phyloP scores from a whole-genome alignment of 495 filamentous ascomycete genomes.

The Cudoniella acicularis region DNA sequence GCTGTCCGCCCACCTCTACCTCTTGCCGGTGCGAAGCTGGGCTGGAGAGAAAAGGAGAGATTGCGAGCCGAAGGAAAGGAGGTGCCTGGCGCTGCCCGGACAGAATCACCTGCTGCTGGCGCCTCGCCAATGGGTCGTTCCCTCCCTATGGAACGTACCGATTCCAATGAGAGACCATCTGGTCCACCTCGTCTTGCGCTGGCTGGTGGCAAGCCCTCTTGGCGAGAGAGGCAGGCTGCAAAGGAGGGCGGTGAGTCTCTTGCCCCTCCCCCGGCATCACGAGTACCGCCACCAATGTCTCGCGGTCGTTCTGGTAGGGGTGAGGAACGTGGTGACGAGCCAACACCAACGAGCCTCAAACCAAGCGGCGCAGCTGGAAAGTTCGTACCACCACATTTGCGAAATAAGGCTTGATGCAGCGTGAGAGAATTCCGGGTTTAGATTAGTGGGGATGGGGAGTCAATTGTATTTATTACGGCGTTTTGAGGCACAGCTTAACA shows the following conservation, averaged over 20 bases:
- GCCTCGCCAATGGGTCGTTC: constrained; percentile 16
- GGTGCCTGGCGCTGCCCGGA: constrained; percentile 13
- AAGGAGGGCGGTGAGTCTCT: constrained; percentile 34
- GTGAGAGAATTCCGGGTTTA: neutral
- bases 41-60: constrained; percentile 28
- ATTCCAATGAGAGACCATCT: constrained; percentile 42
- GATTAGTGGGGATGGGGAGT: neutral
- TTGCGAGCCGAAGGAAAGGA: constrained; percentile 20
- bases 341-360: constrained; percentile 17
- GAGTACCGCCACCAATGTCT: constrained; percentile 15
- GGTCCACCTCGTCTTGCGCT: constrained; percentile 66
- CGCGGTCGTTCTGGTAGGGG: constrained; percentile 23
- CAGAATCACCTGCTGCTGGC: constrained; percentile 21
- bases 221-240: constrained; percentile 82
- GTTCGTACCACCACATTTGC: constrained; percentile 28
- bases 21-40: constrained; percentile 23
- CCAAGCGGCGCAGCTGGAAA: constrained; percentile 25
- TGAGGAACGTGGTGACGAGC: constrained; percentile 16
- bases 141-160: constrained; percentile 35
- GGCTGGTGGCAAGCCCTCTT: constrained; percentile 60
- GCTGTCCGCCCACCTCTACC: constrained; percentile 25
- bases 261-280: constrained; percentile 14
- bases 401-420: constrained; percentile 13
- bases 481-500: neutral
- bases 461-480: constrained; percentile 3